Conservation (phyloP, 805 yeast genomes). For the Wickerhamiella australiensis region DNA sequence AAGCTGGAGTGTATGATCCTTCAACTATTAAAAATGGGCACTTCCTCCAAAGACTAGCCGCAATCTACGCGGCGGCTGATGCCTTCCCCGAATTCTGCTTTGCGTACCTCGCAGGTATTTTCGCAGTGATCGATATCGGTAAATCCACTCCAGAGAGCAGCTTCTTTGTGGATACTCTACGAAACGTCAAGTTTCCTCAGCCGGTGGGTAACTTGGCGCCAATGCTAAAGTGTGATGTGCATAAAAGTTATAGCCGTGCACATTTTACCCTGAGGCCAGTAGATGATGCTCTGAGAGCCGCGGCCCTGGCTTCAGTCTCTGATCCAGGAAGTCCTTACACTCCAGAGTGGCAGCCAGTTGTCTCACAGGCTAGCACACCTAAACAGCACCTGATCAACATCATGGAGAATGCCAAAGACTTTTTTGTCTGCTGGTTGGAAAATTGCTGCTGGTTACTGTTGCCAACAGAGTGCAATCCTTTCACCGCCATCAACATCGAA, state of each 20-base stretch:
- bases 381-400: neutral
- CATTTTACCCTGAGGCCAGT: neutral
- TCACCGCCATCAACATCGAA: neutral
- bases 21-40: neutral
- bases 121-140: neutral
- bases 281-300: neutral
- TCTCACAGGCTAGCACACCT: neutral
- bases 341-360: neutral
- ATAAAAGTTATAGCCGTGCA: neutral
- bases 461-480: neutral
- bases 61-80: neutral
- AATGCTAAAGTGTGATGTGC: neutral
- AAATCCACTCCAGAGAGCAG: neutral
- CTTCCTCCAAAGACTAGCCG: neutral
- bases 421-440: neutral
- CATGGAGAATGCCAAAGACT: neutral
- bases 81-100: neutral
- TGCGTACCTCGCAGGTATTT: neutral
- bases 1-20: neutral
- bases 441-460: neutral
- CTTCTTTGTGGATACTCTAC: neutral
- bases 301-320: constrained; percentile 1
- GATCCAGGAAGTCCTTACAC: neutral
- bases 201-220: neutral
- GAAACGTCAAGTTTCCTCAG: neutral